A percentile compares a stretch with the other conserved stretches of the same genome.
Evolutionary conservation across 2,329 filamentous ascomycete genomes (phyloP).

Genomic region (Xylaria sp.): DNA sequence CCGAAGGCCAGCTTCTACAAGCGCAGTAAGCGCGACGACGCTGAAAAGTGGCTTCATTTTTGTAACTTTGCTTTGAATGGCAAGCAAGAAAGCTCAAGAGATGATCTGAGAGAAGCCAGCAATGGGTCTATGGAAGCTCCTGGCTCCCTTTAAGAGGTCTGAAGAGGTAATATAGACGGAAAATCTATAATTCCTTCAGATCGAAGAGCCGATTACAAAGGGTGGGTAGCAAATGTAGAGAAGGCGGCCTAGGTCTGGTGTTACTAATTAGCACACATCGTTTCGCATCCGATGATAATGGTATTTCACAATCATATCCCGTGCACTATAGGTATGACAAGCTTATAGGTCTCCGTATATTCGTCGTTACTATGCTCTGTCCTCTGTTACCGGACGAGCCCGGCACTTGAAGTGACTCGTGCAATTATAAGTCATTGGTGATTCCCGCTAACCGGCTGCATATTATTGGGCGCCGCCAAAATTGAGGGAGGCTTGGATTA

Average conservation of each 20-base stretch:
- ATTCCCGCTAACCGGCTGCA: conserved; percentile 21
- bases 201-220: neutral
- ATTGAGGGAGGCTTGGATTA: conserved; percentile 5
- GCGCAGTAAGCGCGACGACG: conserved; percentile 9
- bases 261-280: neutral
- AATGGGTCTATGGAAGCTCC: neutral
- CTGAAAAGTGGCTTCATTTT: conserved; percentile 32
- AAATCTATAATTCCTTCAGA: neutral
- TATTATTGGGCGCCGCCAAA: conserved; percentile 18
- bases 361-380: neutral
- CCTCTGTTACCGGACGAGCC: neutral
- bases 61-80: neutral
- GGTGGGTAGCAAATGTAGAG: neutral
- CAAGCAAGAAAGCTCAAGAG: neutral
- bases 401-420: conserved; percentile 18
- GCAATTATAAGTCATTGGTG: neutral
- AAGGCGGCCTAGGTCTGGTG: neutral
- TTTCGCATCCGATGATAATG: neutral
- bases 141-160: conserved; percentile 5
- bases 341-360: conserved; percentile 4
- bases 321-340: conserved; percentile 16
- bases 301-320: conserved; percentile 6
- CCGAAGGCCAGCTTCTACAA: conserved; percentile 36
- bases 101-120: too few relatives aligned
- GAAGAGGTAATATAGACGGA: neutral